These are phyloP conservation scores for Chenopodium suecicum DNA, from an alignment of 148 eudicot species.

Conservation along the genomic window DNA sequence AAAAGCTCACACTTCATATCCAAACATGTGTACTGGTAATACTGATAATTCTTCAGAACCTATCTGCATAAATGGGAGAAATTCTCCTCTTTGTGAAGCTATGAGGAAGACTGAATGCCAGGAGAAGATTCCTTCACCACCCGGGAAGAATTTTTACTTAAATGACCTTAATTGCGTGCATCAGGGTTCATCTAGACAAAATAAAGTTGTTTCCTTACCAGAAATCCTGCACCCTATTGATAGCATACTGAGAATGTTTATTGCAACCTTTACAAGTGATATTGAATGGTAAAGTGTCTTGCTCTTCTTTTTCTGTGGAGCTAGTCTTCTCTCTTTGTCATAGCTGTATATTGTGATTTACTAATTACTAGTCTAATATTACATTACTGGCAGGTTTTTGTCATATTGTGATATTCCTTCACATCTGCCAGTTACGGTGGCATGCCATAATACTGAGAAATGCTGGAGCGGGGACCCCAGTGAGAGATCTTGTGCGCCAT, in stretches of 20 bases:
- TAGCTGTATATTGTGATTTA: slow-evolving; percentile 1
- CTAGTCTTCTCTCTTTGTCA: neutral
- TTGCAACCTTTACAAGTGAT: slow-evolving; percentile 88
- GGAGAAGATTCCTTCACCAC: slow-evolving; percentile 41
- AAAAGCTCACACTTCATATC: slow-evolving; percentile 16
- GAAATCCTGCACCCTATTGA: slow-evolving; percentile 75
- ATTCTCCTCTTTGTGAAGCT: slow-evolving; percentile 10
- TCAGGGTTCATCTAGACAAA: slow-evolving; percentile 34
- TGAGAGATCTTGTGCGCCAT: slow-evolving; percentile 63
- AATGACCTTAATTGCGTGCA: slow-evolving; percentile 61
- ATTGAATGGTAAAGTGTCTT: slow-evolving; percentile 56
- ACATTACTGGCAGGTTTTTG: slow-evolving; percentile 61
- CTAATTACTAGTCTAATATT: slow-evolving; percentile 10
- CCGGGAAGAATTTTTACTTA: slow-evolving; percentile 70
- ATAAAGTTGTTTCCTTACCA: slow-evolving; percentile 58
- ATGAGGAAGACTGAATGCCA: slow-evolving; percentile 25
- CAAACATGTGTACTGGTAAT: slow-evolving; percentile 10
- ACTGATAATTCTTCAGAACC: neutral
- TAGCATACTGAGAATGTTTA: slow-evolving; percentile 58
- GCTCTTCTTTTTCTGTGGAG: neutral
- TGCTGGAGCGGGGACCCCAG: slow-evolving; percentile 77
- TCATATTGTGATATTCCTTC: slow-evolving; percentile 73
- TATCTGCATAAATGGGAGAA: slow-evolving; percentile 21
- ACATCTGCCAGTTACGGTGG: slow-evolving; percentile 75
- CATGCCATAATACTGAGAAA: slow-evolving; percentile 74